These are phyloP conservation scores for Inonotus hispidus DNA, from an alignment of 1,284 basidiomycete genomes.

Conservation along the genomic window DNA sequence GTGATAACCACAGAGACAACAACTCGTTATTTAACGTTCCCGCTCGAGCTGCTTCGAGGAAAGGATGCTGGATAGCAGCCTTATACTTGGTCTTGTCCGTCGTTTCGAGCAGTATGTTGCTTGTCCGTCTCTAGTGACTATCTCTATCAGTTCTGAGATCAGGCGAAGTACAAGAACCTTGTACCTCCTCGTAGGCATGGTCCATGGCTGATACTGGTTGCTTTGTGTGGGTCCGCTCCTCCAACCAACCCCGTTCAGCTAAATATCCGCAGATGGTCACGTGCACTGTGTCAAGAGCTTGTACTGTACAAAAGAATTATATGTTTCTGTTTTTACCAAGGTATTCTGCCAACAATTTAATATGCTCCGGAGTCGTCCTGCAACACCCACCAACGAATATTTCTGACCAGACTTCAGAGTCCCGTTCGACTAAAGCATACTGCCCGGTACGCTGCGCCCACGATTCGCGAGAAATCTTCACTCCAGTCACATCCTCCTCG, in stretches of 20 bases:
- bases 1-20: constrained; percentile 56
- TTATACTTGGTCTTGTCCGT: constrained; percentile 27
- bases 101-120: background rate
- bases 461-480: constrained; percentile 15
- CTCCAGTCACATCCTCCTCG: constrained; percentile 9
- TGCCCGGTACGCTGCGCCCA: constrained; percentile 43
- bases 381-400: constrained; percentile 73
- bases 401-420: constrained; percentile 41
- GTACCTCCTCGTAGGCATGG: no score
- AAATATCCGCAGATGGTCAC: background rate
- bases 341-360: constrained; percentile 27
- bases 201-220: no score
- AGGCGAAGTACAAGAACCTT: background rate
- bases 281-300: background rate
- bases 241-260: no score
- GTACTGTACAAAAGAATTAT: background rate
- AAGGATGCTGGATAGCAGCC: constrained; percentile 48
- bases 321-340: background rate
- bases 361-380: constrained; percentile 52
- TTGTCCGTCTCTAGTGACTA: background rate
- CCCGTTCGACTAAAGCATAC: constrained; percentile 26
- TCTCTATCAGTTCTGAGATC: background rate
- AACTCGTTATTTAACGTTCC: constrained; percentile 40
- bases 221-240: no score
- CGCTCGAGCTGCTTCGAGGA: constrained; percentile 48